Evolutionary conservation across 768 basidiomycete genomes (phyloP), one percentile per base, ranked within the genome.

Genomic region (Coprinellus aureogranulatus): DNA sequence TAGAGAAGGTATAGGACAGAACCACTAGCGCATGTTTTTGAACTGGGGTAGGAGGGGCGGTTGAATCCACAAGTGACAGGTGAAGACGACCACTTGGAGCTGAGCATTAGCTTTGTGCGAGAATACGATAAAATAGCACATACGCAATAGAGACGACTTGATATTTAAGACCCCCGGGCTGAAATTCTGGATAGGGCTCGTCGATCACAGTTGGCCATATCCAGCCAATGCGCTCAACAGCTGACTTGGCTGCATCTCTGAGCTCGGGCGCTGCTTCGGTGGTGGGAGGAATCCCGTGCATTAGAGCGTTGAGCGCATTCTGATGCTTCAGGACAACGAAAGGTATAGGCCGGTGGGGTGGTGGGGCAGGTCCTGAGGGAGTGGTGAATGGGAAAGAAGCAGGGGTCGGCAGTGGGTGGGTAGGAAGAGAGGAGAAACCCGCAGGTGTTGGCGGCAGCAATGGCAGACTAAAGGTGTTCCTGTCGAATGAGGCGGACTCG

Each of bases 1-100:
- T 73, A 34, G 76, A 75, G 69, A 80, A 85, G 31, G 86, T 86
- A 62, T 77, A 75, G 34, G 83, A 79, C 4, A 90, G 77, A 16
- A 89, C 79, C 55, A 81, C 77, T 44, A 90, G 72, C 2, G 88
- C 87, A 65, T 88, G 88, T 12, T 72, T 61, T 66, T 91, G 89
- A 41, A 75, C 65, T n/a, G 80, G 70, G 28, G 83, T 86, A 2
- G 88, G 87, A 46, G 65, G 68, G 30, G 70, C 77, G 39, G 70
- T 68, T 22, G 79, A 73, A 14, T 78, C 76, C 2, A 62, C 59
- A 26, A 90, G 77, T 26, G 76, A 76, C 23, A 90, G 76, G 66
- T 83, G 90, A 1, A 6, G 34, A 34, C 34, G 34, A 34, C 34
- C 76, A 66, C 52, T 81, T 72, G 4, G 77, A 63, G 55, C 64